Evolutionary conservation across 257 asterid genomes (phyloP).

Genomic region (Knoxia roxburghii): DNA sequence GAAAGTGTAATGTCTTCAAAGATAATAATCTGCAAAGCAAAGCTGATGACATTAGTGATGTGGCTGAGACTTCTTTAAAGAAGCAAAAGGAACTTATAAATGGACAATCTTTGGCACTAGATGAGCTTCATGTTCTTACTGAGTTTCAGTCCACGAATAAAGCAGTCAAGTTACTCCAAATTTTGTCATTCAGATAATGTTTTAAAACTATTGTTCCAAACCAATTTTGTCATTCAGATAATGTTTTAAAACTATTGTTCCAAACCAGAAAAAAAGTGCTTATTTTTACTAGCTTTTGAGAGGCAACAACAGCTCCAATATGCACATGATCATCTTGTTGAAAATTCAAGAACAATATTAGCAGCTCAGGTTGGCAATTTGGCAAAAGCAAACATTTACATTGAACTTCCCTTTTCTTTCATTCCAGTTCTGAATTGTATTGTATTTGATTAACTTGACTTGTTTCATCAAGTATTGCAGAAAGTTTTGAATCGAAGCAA

Average conservation of each 20-base stretch:
- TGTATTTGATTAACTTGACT: neutral
- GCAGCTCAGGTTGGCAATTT: conserved; percentile 79
- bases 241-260: too few relatives aligned
- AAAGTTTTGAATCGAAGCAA: conserved; percentile 86
- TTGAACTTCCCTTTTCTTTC: neutral
- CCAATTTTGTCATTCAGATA: neutral
- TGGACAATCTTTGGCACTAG: conserved; percentile 59
- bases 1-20: conserved; percentile 57
- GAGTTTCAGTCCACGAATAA: conserved; percentile 68
- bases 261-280: too few relatives aligned
- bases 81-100: conserved; percentile 70
- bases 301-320: conserved; percentile 58
- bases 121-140: conserved; percentile 52
- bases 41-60: conserved; percentile 58
- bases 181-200: neutral
- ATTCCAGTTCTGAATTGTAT: neutral
- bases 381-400: neutral
- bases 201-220: too few relatives aligned
- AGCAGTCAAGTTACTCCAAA: conserved; percentile 43
- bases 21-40: conserved; percentile 49
- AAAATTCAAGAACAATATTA: conserved; percentile 62
- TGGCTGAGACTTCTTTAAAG: conserved; percentile 59
- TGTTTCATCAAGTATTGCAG: conserved; percentile 20
- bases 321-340: conserved; percentile 65
- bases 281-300: too few relatives aligned